Base-by-base conservation (phyloP, 1,284 basidiomycete species). In the Irpex sp. region DNA sequence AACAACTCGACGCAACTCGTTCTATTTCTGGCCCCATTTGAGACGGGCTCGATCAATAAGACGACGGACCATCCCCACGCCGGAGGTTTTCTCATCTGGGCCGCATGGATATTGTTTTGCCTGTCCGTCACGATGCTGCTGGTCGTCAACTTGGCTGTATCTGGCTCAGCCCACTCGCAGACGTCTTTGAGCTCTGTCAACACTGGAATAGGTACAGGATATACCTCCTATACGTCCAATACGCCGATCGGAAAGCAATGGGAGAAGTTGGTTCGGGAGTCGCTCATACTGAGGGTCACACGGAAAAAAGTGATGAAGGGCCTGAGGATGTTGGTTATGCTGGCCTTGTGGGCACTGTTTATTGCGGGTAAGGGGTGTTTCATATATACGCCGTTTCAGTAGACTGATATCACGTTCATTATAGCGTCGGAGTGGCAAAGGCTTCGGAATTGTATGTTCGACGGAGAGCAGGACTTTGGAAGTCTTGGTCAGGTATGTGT, bases 51-150 rank as follows among this genome's bases (percentile, higher is more conserved):
- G 6, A 67, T 73, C 66, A 72, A 73, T 61, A 60, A 52, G 40
- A 13, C 59, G 9, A 47, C 4, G n/a, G 40, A 47, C 11, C 44
- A 60, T 34, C 7, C 15, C 9, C 37, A 65, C 19, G 60, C 60
- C 26, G 21, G 49, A 2, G 62, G 62, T 15, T 70, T 71, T 66
- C 62, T 66, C 64, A 66, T 73, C 56, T 74, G 73, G 73, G 67
- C 70, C 8, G 31, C 71, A 17, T 74, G 73, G 73, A 63, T 74
- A 6, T 64, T 74, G 5, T 72, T 73, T 60, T 71, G 68, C 19
- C 67, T 74, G 7, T 67, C 67, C 17, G 67, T 70, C 58, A 74
- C 73, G 1, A 59, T 74, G 13, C 40, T 15, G 44, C 66, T 73
- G 61, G 69, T 69, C 2, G 61, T 73, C 58, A 51, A 68, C 11